These are phyloP conservation scores for Lenwebbia sp. DNA, from an alignment of 345 rosid genomes.

Conservation along the genomic window DNA sequence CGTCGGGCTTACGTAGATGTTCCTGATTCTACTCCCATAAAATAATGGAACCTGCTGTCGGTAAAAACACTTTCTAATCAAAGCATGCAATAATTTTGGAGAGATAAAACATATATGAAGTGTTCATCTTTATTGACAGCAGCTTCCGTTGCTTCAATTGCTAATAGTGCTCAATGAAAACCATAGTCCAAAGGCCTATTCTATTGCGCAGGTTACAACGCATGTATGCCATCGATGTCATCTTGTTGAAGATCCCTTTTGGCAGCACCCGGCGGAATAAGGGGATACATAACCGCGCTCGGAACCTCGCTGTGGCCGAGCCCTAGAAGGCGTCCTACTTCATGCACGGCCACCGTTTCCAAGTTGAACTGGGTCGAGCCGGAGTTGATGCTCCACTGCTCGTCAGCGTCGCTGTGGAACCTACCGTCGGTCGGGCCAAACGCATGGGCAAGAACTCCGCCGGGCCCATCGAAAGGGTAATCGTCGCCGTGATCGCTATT, in stretches of 20 bases:
- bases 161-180: too few relatives aligned
- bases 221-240: slow-evolving; percentile 3
- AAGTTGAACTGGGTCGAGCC: background rate
- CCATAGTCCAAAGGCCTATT: too few relatives aligned
- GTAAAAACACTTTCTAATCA: too few relatives aligned
- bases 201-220: background rate
- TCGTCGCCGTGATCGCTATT: background rate
- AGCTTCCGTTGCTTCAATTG: too few relatives aligned
- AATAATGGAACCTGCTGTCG: too few relatives aligned
- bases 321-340: background rate
- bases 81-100: too few relatives aligned
- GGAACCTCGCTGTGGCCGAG: background rate
- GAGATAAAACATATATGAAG: too few relatives aligned
- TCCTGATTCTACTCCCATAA: too few relatives aligned
- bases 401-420: background rate
- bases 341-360: background rate
- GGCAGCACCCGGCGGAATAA: background rate
- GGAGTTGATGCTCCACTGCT: background rate
- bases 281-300: background rate
- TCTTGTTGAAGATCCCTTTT: slow-evolving; percentile 12
- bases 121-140: too few relatives aligned
- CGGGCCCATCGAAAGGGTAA: background rate
- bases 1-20: too few relatives aligned
- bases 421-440: background rate
- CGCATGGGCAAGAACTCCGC: background rate